Conservation (phyloP, 2,329 filamentous ascomycete genomes). For the Chalara sp. region DNA sequence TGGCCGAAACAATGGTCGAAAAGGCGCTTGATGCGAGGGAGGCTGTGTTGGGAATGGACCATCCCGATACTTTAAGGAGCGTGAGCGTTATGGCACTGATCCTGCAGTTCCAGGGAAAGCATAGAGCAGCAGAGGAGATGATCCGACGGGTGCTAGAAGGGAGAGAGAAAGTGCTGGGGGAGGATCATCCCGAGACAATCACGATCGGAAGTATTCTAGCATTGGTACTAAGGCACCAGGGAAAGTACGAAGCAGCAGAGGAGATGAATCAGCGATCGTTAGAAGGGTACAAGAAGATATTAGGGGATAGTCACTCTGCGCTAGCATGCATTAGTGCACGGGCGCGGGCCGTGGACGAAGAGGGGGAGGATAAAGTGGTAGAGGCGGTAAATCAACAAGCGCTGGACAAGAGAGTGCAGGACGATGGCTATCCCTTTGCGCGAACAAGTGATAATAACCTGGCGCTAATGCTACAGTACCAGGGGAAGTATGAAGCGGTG, state of each 20-base stretch:
- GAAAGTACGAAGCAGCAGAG: not conserved
- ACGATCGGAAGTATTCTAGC: not conserved
- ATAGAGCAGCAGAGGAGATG: not conserved
- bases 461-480: not conserved
- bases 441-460: not conserved
- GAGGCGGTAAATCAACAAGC: not conserved
- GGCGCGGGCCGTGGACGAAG: not conserved
- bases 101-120: not conserved
- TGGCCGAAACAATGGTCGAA: constrained; percentile 8
- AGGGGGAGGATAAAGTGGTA: not conserved
- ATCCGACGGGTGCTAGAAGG: not conserved
- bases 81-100: not conserved
- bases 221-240: not conserved
- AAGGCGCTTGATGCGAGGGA: constrained; percentile 22
- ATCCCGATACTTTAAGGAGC: not conserved
- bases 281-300: not conserved
- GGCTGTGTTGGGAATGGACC: not conserved
- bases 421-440: not conserved
- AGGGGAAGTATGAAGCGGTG: not conserved
- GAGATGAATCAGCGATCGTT: not conserved
- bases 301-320: not conserved
- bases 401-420: not conserved
- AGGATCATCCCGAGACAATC: not conserved
- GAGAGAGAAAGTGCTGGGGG: too few relatives aligned
- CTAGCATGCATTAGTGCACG: too few relatives aligned